phyloP scores from a whole-genome alignment of 106 monocot species.

The Acanthochlamys bracteata region DNA sequence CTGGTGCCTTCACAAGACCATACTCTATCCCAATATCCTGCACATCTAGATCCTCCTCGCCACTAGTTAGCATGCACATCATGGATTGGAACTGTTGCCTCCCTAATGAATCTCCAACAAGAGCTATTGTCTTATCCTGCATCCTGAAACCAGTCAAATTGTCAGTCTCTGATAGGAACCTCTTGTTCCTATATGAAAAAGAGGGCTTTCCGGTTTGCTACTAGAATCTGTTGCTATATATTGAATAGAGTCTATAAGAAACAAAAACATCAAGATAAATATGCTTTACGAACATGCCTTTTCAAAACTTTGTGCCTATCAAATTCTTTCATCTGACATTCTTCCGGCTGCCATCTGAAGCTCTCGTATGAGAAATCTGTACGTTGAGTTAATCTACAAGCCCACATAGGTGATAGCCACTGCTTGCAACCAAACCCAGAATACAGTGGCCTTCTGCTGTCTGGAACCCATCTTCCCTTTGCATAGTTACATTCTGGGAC shows the following conservation, averaged over 20 bases:
- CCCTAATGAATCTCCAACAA: slow-evolving; percentile 86
- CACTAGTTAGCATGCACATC: slow-evolving; percentile 76
- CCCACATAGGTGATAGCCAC: slow-evolving; percentile 71
- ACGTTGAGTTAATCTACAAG: slow-evolving; percentile 66
- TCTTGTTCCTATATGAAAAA: neutral
- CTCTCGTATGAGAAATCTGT: slow-evolving; percentile 71
- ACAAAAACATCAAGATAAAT: neutral
- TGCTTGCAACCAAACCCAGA: slow-evolving; percentile 75
- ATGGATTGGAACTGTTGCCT: slow-evolving; percentile 89
- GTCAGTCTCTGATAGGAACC: neutral
- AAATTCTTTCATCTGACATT: slow-evolving; percentile 73
- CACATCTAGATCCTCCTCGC: slow-evolving; percentile 30
- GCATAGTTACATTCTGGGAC: slow-evolving; percentile 63
- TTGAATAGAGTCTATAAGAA: neutral
- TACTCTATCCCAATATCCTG: slow-evolving; percentile 47
- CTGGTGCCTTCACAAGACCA: slow-evolving; percentile 45
- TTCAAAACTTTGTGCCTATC: slow-evolving; percentile 37
- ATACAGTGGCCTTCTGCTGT: slow-evolving; percentile 50
- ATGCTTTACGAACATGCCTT: slow-evolving; percentile 24
- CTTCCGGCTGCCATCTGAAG: slow-evolving; percentile 62
- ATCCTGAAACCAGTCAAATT: slow-evolving; percentile 34
- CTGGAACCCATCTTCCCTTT: slow-evolving; percentile 81
- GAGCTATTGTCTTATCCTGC: slow-evolving; percentile 67
- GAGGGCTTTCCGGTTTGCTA: too few species aligned
- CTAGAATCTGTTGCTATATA: too few species aligned